Conservation (phyloP, 2,329 filamentous ascomycete genomes). For the Pseudocercospora fijiensis region DNA sequence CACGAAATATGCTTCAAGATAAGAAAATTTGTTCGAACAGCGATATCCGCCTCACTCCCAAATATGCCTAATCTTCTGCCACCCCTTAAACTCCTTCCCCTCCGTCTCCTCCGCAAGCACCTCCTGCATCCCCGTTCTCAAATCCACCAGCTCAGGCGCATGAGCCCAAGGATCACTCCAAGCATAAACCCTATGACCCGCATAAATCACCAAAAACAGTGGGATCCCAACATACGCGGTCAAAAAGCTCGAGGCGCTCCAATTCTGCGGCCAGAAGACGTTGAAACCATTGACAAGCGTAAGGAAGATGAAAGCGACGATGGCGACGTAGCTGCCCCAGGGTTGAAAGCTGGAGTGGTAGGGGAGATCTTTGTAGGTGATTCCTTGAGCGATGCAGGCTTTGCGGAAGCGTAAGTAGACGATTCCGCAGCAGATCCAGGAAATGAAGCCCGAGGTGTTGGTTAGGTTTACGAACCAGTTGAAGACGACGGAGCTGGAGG, state of each 20-base stretch:
- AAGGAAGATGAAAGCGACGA: slow-evolving; percentile 61
- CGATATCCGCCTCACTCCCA: slow-evolving; percentile 23
- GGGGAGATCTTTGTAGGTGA: slow-evolving; percentile 51
- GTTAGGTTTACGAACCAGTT: slow-evolving; percentile 71
- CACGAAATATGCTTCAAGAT: background rate
- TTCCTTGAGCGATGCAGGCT: slow-evolving; percentile 55
- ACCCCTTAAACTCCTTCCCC: slow-evolving; percentile 28
- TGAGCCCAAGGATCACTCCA: slow-evolving; percentile 54
- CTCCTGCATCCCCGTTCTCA: slow-evolving; percentile 46
- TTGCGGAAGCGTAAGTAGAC: slow-evolving; percentile 61
- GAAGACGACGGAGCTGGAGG: slow-evolving; percentile 52
- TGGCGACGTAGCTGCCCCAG: slow-evolving; percentile 62
- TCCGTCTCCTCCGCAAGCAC: slow-evolving; percentile 38
- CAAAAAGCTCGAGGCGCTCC: slow-evolving; percentile 63
- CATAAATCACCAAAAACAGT: slow-evolving; percentile 58
- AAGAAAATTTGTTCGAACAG: no score
- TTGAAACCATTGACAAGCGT: slow-evolving; percentile 73
- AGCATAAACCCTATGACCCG: slow-evolving; percentile 51
- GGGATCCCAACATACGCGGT: slow-evolving; percentile 63
- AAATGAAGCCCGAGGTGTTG: slow-evolving; percentile 56
- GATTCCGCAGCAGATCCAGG: slow-evolving; percentile 56
- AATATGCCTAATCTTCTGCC: slow-evolving; percentile 40
- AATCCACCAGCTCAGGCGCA: slow-evolving; percentile 52
- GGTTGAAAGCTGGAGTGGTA: slow-evolving; percentile 59
- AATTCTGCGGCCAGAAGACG: slow-evolving; percentile 67